Base-by-base conservation (phyloP, 441 rosid species). In the Adansonia rubrostipa region DNA sequence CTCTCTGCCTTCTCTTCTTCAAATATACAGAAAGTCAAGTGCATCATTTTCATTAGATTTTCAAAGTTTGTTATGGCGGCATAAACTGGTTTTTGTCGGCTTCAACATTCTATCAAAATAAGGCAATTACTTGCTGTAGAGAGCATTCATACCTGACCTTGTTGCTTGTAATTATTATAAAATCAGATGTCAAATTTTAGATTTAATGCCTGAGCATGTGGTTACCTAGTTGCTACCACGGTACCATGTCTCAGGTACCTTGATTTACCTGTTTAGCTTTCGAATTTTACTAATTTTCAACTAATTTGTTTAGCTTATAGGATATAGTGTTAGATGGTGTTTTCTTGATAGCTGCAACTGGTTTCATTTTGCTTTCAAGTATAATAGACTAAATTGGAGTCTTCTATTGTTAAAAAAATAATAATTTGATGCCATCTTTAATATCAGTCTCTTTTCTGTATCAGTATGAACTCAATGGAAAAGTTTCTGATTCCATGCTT, bases 401-500 rank as follows among this genome's bases (percentile, higher is more conserved):
- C 62, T 28, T 65, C 9, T 50, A n/a, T 24, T 58, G 24, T 50
- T 71, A 14, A 47, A 57, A 15, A 19, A 0, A 10, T 20, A 44
- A 47, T 62, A 4, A 56, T 77, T 36, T 45, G 58, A 65, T 58
- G 15, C 14, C 53, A 50, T 42, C 65, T 73, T 65, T 77, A 61
- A 64, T 62, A 61, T 68, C 33, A 56, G 48, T 42, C 42, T 80
- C 76, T 51, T 79, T 65, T 78, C 10, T 60, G 71, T 76, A 82
- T 78, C 90, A 96, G 99, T 91, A 92, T 72, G 99, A 96, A 86
- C 80, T 78, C 80, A 84, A 93, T 48, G 99, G 95, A 50, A 90
- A 80, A 82, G 91, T 96, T 62, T 82, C 97, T 13, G 98, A 96
- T 82, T 94, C 99, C 64, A 93, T 96, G 95, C 87, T 94, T 77